Conservation (phyloP, 352 stramenopile species). For the Phytopythium cucurbitacearum region DNA sequence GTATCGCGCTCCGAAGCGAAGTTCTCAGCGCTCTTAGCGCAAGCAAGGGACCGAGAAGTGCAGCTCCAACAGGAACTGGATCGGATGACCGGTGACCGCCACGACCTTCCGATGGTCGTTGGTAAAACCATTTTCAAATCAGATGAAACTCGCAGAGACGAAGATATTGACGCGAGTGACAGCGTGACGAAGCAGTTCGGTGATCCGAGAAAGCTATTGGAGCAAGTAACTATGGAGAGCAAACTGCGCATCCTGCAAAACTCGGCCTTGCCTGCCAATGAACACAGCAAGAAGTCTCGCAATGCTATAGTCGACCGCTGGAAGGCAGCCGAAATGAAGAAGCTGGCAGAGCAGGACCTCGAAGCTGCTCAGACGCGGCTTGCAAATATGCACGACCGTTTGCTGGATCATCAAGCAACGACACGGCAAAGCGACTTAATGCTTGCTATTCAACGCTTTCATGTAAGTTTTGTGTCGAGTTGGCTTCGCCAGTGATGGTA, state of each 20-base stretch:
- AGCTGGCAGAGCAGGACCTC: conserved; percentile 41
- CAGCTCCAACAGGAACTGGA: conserved; percentile 23
- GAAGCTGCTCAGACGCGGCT: conserved; percentile 53
- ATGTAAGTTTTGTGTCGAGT: conserved; percentile 20
- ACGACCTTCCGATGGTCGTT: conserved; percentile 53
- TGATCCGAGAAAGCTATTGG: conserved; percentile 33
- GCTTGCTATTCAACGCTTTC: conserved; percentile 25
- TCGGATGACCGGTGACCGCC: conserved; percentile 19
- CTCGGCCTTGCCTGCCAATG: conserved; percentile 34
- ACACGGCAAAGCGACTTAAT: conserved; percentile 39
- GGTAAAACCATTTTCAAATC: conserved; percentile 47
- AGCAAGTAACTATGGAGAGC: conserved; percentile 54
- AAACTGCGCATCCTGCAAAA: conserved; percentile 61
- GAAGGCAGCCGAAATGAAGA: conserved; percentile 1
- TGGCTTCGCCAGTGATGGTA: background rate
- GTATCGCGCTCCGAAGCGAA: conserved; percentile 28
- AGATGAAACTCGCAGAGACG: conserved; percentile 1
- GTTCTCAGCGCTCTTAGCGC: conserved; percentile 31
- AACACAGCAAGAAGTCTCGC: conserved; percentile 51
- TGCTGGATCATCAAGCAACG: conserved; percentile 46
- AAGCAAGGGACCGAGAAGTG: conserved; percentile 16
- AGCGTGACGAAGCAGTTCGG: conserved; percentile 16
- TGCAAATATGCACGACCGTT: conserved; percentile 40
- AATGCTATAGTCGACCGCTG: conserved; percentile 33
- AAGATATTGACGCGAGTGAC: background rate